Conservation (phyloP, 1,139 yeast species). For the Kodamaea fungicola region DNA sequence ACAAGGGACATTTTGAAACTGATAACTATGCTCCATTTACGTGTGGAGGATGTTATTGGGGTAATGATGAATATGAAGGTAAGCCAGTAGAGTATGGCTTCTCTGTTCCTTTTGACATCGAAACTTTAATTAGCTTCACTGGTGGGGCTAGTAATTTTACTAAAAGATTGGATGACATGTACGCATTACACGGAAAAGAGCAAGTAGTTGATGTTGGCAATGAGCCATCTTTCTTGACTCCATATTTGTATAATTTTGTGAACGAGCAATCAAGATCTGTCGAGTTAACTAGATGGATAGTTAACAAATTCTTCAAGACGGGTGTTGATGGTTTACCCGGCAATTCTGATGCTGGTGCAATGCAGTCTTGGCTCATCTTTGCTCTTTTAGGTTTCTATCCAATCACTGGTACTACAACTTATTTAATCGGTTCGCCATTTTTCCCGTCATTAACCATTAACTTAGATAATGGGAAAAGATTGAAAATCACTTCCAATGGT, state of each 20-base stretch:
- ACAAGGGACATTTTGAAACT: constrained; percentile 25
- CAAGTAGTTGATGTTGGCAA: constrained; percentile 31
- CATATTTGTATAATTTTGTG: constrained; percentile 28
- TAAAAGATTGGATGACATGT: constrained; percentile 35
- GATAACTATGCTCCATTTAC: constrained; percentile 24
- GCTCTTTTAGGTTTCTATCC: constrained; percentile 35
- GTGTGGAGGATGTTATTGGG: constrained; percentile 33
- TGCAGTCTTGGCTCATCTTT: constrained; percentile 40
- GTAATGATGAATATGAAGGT: constrained; percentile 26
- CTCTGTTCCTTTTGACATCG: constrained; percentile 33
- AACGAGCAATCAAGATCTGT: constrained; percentile 27
- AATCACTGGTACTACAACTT: constrained; percentile 34
- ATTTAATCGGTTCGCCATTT: constrained; percentile 32
- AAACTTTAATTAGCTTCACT: constrained; percentile 22
- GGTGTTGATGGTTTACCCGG: constrained; percentile 32
- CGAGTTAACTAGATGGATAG: constrained; percentile 27
- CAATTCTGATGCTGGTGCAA: constrained; percentile 41
- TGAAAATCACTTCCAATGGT: constrained; percentile 24
- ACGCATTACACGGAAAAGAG: constrained; percentile 22
- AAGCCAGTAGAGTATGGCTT: constrained; percentile 31
- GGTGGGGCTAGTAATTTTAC: constrained; percentile 26
- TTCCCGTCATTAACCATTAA: constrained; percentile 20
- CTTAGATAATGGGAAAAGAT: constrained; percentile 23
- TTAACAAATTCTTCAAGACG: constrained; percentile 24
- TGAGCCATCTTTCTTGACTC: constrained; percentile 34